Conservation (phyloP, 2,329 filamentous ascomycete genomes). For the Cladophialophora yegresii region DNA sequence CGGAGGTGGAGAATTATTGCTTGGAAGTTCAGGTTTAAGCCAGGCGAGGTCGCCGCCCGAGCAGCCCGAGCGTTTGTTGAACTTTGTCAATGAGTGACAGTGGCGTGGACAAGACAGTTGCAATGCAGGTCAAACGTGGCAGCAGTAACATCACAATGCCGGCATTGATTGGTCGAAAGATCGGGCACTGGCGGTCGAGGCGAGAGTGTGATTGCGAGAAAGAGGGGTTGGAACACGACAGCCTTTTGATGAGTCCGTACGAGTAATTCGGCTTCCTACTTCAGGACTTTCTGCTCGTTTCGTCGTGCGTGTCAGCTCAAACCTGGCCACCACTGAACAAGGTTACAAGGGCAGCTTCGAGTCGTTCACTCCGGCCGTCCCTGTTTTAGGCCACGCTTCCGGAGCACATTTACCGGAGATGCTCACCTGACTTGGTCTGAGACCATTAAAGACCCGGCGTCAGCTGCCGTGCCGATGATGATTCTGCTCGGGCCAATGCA, state of each 20-base stretch:
- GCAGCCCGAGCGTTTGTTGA: conserved; percentile 1
- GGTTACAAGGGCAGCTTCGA: not conserved
- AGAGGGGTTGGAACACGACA: not conserved
- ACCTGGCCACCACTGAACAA: conserved; percentile 1
- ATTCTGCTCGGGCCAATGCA: not conserved
- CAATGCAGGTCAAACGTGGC: conserved; percentile 1
- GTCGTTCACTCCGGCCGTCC: not conserved
- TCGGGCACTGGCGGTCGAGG: not conserved
- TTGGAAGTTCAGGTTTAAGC: not conserved
- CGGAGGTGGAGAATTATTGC: conserved; percentile 1
- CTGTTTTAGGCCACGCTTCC: conserved; percentile 1
- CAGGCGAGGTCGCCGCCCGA: not conserved
- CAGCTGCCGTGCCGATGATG: not conserved
- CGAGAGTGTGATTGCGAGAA: not conserved
- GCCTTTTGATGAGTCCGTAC: not conserved
- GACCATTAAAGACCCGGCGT: not conserved
- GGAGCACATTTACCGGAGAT: not conserved
- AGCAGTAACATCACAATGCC: not conserved
- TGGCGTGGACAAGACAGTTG: conserved; percentile 1
- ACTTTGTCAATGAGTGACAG: not conserved
- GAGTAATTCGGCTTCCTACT: not conserved
- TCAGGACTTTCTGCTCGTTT: conserved; percentile 2
- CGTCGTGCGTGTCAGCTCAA: conserved; percentile 4
- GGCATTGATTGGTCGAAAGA: not conserved
- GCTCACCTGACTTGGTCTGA: not conserved